Evolutionary conservation across 805 yeast species (phyloP).

Genomic region (Zygoascus flipseniorum): DNA sequence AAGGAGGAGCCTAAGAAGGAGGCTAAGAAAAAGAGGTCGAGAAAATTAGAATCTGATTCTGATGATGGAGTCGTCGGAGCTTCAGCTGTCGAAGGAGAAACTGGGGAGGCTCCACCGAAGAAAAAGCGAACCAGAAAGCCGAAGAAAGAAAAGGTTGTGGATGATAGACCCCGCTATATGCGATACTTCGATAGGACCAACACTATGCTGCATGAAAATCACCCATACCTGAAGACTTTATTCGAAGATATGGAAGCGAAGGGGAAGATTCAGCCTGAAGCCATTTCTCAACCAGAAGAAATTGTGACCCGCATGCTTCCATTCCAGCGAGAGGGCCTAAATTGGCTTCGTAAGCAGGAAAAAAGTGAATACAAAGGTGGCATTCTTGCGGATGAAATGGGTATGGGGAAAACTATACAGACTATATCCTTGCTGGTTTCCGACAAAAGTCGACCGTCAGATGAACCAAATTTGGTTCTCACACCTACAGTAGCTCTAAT

Average conservation of each 20-base stretch:
- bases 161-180: conserved; percentile 7
- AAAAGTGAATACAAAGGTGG: conserved; percentile 72
- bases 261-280: conserved; percentile 36
- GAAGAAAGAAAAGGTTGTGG: neutral
- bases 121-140: neutral
- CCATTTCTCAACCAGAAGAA: conserved; percentile 63
- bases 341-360: conserved; percentile 84
- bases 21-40: neutral
- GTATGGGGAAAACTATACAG: conserved; percentile 98
- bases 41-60: neutral
- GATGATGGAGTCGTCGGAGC: neutral
- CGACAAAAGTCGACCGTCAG: conserved; percentile 29
- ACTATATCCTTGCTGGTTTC: conserved; percentile 80
- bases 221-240: conserved; percentile 68
- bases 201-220: conserved; percentile 55
- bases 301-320: conserved; percentile 71
- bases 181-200: conserved; percentile 48
- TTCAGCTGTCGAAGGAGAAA: conserved; percentile 2
- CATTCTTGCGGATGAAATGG: conserved; percentile 97
- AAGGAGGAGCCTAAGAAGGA: neutral
- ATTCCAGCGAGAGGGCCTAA: conserved; percentile 86
- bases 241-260: conserved; percentile 54
- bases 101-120: conserved; percentile 3
- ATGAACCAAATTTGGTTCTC: conserved; percentile 69
- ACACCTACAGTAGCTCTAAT: conserved; percentile 98